Base-by-base conservation (phyloP, 2,329 filamentous ascomycete genomes). In the Emergomyces orientalis region DNA sequence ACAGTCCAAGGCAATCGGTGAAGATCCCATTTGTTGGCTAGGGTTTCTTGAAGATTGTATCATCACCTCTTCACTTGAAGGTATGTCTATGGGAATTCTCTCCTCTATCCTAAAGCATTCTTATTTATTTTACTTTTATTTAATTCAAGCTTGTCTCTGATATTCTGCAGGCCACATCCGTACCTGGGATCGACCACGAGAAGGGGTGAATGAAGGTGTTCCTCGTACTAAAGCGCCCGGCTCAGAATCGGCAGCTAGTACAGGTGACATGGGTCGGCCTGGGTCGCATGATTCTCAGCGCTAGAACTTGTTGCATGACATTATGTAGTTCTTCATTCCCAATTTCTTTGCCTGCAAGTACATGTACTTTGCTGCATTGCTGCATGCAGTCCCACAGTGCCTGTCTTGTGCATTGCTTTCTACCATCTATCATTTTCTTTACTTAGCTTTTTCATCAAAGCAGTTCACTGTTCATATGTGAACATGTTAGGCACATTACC, bases 21-120 rank as follows among this genome's bases (percentile, higher is more conserved):
- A 87, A 65, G 91, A 97, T 75, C 91, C 92, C 61, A 80, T 96
- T 55, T 90, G 86, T 74, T 96, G 92, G 88, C 77, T 99, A 47
- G 89, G 87, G n/a, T 99, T 99, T 70, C 92, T 93, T 62, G 88
- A 97, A 73, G 88, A 96, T 70, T 88, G 88, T 66, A 96, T 99
- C 68, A 87, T 97, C 71, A 97, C 91, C 43, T 91, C 90, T 68
- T 97, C 91, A 77, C 89, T 91, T 72, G 89, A 87, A 77, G 93
- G 93, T 95, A 80, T 75, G 87, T 80, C 32, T 9, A 22, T 39
- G 11, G 2, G 8, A 4, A 6, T 17, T 34, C 63, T 61, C 27
- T 25, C 4, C 34, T 43, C 9, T n/a, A n/a, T n/a, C n/a, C n/a
- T n/a, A n/a, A n/a, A n/a, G n/a, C n/a, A n/a, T n/a, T n/a, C n/a